Evolutionary conservation across 2,329 filamentous ascomycete genomes (phyloP), one percentile per base, ranked within the genome.

Genomic region (Erysiphe neolycopersici): DNA sequence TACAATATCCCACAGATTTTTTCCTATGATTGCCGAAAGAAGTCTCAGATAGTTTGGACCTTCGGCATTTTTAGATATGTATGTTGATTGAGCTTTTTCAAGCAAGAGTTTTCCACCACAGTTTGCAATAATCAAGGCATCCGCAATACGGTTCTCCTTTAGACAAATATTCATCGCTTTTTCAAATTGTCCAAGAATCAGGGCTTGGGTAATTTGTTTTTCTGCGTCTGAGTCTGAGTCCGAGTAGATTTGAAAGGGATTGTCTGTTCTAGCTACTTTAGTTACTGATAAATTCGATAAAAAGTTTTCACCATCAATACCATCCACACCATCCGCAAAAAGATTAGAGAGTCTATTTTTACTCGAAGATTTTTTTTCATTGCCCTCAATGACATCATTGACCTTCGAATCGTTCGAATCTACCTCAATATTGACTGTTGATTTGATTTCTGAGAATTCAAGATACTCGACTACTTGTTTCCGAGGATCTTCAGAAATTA

Each of bases 1-100:
- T 8, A 95, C 89, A 39, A 95, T 71, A 61, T 98, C 89, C 89
- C 87, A 95, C 1, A 98, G 68, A 55, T 98, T 94, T 66, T 95
- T 95, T 48, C 80, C 76, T 45, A 93, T 85, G 43, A 98, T 82
- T 5, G 87, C 93, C 43, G 81, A 78, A 44, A 98, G 68, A 9
- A 98, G 68, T 38, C 91, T 78, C 45, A 95, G 66, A 56, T 98
- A 98, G 61, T 87, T 95, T 1, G 91, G 87, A 26, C 78, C 76
- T 46, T 77, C 76, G 8, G 72, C 69, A 60, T 85, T 83, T 54
- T 79, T 78, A 45, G 82, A 78, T 49, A 98, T 73, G 58, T 98
- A 98, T 12, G 84, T 76, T 47, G 79, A 70, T 60, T 95, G 89
- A 5, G 87, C 87, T 64, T 92, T 94, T 54, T 93, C 83, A 38